phyloP scores from a whole-genome alignment of 306 rosid genomes.

The Macrotyloma uniflorum region DNA sequence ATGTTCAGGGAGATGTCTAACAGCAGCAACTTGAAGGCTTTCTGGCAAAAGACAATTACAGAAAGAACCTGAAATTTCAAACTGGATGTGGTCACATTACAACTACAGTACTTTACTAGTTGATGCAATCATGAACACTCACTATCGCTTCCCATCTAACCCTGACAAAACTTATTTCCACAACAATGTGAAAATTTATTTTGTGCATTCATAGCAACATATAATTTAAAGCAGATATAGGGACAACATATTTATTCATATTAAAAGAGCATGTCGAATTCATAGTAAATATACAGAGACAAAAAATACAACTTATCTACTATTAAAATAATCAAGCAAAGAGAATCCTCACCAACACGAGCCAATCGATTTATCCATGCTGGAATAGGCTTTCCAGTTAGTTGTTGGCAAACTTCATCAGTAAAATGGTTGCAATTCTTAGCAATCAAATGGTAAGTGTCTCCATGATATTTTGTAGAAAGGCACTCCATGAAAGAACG shows the following conservation, averaged over 20 bases:
- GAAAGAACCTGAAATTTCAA: conserved; percentile 84
- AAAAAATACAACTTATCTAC: background rate
- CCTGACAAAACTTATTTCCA: conserved; percentile 2
- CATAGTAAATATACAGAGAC: conserved; percentile 8
- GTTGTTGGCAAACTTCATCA: conserved; percentile 74
- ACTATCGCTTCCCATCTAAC: background rate
- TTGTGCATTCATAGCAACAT: background rate
- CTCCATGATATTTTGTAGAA: conserved; percentile 83
- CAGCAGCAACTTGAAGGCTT: conserved; percentile 81
- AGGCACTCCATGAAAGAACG: conserved; percentile 79
- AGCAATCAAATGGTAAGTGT: conserved; percentile 90
- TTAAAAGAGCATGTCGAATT: background rate
- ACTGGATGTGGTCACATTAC: conserved; percentile 42
- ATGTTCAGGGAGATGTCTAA: conserved; percentile 82
- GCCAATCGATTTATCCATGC: conserved; percentile 96
- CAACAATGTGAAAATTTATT: conserved; percentile 5
- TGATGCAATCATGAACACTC: background rate
- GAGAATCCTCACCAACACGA: conserved; percentile 73
- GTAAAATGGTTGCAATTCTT: conserved; percentile 98
- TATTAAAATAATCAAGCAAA: conserved; percentile 17
- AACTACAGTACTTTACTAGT: conserved; percentile 12
- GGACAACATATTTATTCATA: background rate
- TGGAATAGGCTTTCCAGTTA: conserved; percentile 91
- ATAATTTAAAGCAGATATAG: background rate
- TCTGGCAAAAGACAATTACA: conserved; percentile 98